Percentiles rank a stretch among this genome's conserved stretches.
Evolutionary conservation across 495 filamentous ascomycete genomes (phyloP).

Genomic region (Penicillium robsamsonii): DNA sequence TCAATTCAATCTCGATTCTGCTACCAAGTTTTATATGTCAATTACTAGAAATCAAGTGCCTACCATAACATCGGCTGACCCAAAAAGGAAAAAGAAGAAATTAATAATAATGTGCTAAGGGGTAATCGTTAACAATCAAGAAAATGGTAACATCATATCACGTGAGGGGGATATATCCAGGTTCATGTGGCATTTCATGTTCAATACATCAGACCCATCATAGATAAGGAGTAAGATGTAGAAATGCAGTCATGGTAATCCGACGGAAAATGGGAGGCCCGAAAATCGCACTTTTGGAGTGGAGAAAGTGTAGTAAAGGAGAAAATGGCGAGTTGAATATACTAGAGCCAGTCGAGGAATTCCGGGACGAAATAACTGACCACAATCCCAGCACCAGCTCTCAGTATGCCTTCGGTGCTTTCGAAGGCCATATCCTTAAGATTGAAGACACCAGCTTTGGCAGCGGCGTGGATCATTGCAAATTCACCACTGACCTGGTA

Average conservation of each 20-base stretch:
- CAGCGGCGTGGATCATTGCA: constrained; percentile 95
- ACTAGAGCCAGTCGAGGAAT: constrained; percentile 78
- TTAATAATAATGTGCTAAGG: constrained; percentile 4
- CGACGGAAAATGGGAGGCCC: not conserved
- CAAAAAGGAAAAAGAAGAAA: not conserved
- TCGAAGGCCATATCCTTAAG: constrained; percentile 95
- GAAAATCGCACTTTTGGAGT: constrained; percentile 5
- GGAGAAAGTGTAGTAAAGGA: not conserved
- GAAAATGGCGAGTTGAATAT: not conserved
- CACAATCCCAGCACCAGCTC: constrained; percentile 88
- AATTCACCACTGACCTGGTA: constrained; percentile 98
- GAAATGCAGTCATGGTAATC: not conserved
- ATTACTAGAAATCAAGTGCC: not conserved
- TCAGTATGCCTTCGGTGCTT: constrained; percentile 84
- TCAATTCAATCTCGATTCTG: not conserved
- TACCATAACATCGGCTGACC: not conserved
- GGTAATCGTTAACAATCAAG: constrained; percentile 3
- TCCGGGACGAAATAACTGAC: constrained; percentile 93
- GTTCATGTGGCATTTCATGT: not conserved
- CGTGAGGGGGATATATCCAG: constrained; percentile 12
- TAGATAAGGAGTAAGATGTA: not conserved
- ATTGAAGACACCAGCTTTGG: constrained; percentile 97
- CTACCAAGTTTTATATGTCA: not conserved
- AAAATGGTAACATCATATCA: constrained; percentile 3
- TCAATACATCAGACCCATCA: not conserved